Conservation (phyloP, 164 flowering plant species). For the Magnolia changhungtana region DNA sequence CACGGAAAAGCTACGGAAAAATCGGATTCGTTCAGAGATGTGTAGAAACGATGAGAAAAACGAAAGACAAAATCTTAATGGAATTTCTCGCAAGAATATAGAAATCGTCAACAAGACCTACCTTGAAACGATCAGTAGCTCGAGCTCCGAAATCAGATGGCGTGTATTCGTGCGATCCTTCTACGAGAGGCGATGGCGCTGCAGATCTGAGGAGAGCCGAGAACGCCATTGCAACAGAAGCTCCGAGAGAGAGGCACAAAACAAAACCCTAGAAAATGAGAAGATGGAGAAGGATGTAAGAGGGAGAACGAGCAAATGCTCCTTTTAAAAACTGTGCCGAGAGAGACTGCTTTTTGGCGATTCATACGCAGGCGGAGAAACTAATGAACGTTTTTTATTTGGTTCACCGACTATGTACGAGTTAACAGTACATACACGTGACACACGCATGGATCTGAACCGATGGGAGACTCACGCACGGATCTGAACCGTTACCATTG, state of each 20-base stretch:
- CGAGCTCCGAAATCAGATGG: slow-evolving; percentile 2
- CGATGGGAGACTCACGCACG: not conserved
- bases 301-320: not conserved
- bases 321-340: not conserved
- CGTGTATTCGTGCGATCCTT: not conserved
- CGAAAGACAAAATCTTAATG: not conserved
- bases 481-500: no score
- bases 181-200: slow-evolving; percentile 2
- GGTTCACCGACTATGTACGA: not conserved
- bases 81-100: not conserved
- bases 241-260: not conserved
- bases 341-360: not conserved
- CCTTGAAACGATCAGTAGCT: slow-evolving; percentile 8
- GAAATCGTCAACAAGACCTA: not conserved
- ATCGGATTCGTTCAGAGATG: no score
- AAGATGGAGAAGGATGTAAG: not conserved
- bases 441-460: not conserved
- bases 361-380: not conserved
- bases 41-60: not conserved
- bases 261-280: slow-evolving; percentile 6
- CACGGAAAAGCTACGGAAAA: not conserved
- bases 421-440: not conserved
- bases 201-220: slow-evolving; percentile 7
- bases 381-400: not conserved
- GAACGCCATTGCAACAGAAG: slow-evolving; percentile 5